Base-by-base conservation (phyloP, 2,329 filamentous ascomycete genomes). In the Fusarium azukiicola region DNA sequence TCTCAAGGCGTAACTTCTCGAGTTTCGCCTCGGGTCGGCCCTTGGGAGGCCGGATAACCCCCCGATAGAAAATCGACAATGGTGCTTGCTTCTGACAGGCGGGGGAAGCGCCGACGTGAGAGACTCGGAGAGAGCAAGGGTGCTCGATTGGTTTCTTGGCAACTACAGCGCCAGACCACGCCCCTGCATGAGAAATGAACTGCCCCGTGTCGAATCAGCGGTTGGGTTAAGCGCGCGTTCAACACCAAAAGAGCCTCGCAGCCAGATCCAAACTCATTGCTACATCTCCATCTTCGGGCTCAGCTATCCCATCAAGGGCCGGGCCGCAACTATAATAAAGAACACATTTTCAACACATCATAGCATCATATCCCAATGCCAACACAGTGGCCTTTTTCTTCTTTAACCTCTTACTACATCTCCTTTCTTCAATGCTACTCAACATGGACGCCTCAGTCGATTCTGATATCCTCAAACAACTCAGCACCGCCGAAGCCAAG, bases 401-500 rank as follows among this genome's bases (percentile, higher is more conserved):
- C 27, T 32, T 32, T 32, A 32, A 32, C 27, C 27, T 32, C 27
- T 32, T 32, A 32, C 27, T 32, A 32, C 27, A 46, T 46, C 47
- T n/a, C 47, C 19, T 36, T 14, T 47, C 5, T 27, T 27, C 36
- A 58, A 44, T 21, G 14, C 23, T n/a, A 32, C 54, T 46, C 73
- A 76, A 21, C 6, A 81, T 81, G 80, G 69, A 77, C 5, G 69
- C 79, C 13, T 74, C 79, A 17, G 44, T 82, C 1, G 36, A 73
- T 36, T 52, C 74, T 11, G 56, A 52, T 12, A 61, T 76, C 32
- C 75, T 83, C 32, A 23, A 74, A 3, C 66, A 88, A 64, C 86
- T 92, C 11, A 89, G 92, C 61, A 84, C 77, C 1, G 86, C 82
- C 5, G 86, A 89, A 36, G 88, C 89, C 10, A 87, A 90, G 74